These are phyloP conservation scores for Lactuca sativa DNA, from an alignment of 129 eudicot species.

Conservation along the genomic window DNA sequence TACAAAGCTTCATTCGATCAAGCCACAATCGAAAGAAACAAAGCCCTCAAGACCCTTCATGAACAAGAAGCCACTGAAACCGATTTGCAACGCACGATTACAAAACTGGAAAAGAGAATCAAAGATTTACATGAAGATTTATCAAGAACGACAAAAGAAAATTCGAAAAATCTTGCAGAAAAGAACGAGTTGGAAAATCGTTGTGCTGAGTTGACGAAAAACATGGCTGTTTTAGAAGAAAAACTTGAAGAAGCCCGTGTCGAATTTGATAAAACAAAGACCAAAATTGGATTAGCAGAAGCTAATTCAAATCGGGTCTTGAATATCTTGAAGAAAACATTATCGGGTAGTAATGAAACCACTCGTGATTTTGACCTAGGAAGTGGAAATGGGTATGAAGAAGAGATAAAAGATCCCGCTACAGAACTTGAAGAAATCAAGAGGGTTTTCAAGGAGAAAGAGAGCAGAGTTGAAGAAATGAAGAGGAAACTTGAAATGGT, in stretches of 20 bases:
- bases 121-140: slow-evolving; percentile 33
- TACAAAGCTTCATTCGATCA: slow-evolving; percentile 36
- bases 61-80: slow-evolving; percentile 38
- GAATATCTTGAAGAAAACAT: slow-evolving; percentile 49
- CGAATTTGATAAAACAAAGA: slow-evolving; percentile 38
- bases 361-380: slow-evolving; percentile 11
- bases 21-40: slow-evolving; percentile 44
- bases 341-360: background rate
- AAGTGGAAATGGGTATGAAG: slow-evolving; percentile 30
- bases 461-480: slow-evolving; percentile 53
- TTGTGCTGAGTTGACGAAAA: slow-evolving; percentile 35
- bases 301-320: slow-evolving; percentile 40
- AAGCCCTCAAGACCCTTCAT: slow-evolving; percentile 29
- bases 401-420: slow-evolving; percentile 31
- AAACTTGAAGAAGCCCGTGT: slow-evolving; percentile 31
- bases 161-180: slow-evolving; percentile 26
- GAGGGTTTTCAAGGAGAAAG: slow-evolving; percentile 53
- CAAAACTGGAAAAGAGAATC: slow-evolving; percentile 41
- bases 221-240: slow-evolving; percentile 40
- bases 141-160: slow-evolving; percentile 37
- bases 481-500: slow-evolving; percentile 49
- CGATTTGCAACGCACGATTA: slow-evolving; percentile 31
- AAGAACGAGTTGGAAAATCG: slow-evolving; percentile 51
- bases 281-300: slow-evolving; percentile 39
- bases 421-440: slow-evolving; percentile 54